These are phyloP conservation scores for Evernia prunastri DNA, from an alignment of 495 filamentous ascomycete genomes.

Conservation along the genomic window DNA sequence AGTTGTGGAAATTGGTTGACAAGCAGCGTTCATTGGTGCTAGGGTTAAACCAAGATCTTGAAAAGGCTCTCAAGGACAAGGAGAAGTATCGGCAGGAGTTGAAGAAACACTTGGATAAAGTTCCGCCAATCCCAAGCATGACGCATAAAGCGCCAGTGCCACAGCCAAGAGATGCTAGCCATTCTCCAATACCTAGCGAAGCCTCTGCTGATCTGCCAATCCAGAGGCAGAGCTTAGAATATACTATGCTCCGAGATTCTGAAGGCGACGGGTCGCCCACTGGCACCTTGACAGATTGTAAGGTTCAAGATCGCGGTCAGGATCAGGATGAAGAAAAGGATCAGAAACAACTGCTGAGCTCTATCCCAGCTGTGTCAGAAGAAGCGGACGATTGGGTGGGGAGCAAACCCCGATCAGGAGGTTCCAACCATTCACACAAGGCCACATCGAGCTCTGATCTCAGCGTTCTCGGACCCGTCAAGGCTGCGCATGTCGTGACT, in stretches of 20 bases:
- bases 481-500: constrained; percentile 10
- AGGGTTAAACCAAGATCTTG: constrained; percentile 90
- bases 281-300: not conserved
- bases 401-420: constrained; percentile 9
- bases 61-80: constrained; percentile 87
- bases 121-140: constrained; percentile 42
- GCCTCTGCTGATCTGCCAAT: constrained; percentile 25
- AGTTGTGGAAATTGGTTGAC: constrained; percentile 91
- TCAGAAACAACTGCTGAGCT: not conserved
- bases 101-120: constrained; percentile 60
- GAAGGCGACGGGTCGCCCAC: not conserved
- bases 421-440: constrained; percentile 21
- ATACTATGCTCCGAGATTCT: not conserved
- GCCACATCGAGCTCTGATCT: constrained; percentile 24
- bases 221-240: constrained; percentile 20
- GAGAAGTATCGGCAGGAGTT: constrained; percentile 87
- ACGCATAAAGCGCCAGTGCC: constrained; percentile 20
- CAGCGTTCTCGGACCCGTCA: constrained; percentile 17
- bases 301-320: not conserved
- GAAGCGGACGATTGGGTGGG: constrained; percentile 17
- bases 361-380: not conserved
- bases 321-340: not conserved
- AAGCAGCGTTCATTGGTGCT: constrained; percentile 92
- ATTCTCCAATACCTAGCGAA: constrained; percentile 24
- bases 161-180: constrained; percentile 18